Percentiles rank a stretch among this genome's conserved stretches.
These are phyloP conservation scores for Beauveria scarabaeidicola DNA, from an alignment of 2,329 filamentous ascomycete genomes.

Conservation along the genomic window DNA sequence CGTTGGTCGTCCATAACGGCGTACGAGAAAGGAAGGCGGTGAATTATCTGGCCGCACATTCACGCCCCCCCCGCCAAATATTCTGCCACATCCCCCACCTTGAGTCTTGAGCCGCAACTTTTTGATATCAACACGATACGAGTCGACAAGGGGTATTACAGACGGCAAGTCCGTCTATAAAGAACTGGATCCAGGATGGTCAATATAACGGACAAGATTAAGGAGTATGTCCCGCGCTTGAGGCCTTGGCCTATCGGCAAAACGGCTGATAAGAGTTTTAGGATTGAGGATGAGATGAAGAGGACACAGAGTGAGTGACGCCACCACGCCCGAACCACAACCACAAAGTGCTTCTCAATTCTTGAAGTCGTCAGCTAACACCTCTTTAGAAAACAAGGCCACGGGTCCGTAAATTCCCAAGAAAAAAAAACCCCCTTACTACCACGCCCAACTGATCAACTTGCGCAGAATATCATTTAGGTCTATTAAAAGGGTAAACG, in stretches of 20 bases:
- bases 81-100: conserved; percentile 22
- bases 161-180: conserved; percentile 25
- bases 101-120: neutral
- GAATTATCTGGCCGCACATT: neutral
- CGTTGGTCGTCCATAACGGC: neutral
- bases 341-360: neutral
- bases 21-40: conserved; percentile 14
- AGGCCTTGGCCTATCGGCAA: conserved; percentile 9
- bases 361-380: conserved; percentile 16
- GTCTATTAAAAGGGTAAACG: conserved; percentile 83
- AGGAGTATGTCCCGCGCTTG: conserved; percentile 60
- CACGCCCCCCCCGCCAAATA: conserved; percentile 13
- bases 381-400: conserved; percentile 81
- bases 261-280: conserved; percentile 29
- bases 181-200: conserved; percentile 60
- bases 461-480: conserved; percentile 83
- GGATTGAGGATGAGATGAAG: conserved; percentile 99
- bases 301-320: conserved; percentile 81
- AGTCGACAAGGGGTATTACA: conserved; percentile 7
- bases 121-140: neutral
- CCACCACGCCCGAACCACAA: neutral
- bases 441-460: conserved; percentile 12
- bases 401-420: conserved; percentile 59
- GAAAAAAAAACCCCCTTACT: neutral
- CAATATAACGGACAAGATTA: conserved; percentile 99